Percentiles rank a stretch among this genome's conserved stretches.
These are phyloP conservation scores for Truncatella angustata DNA, from an alignment of 2,329 filamentous ascomycete species.

Conservation along the genomic window DNA sequence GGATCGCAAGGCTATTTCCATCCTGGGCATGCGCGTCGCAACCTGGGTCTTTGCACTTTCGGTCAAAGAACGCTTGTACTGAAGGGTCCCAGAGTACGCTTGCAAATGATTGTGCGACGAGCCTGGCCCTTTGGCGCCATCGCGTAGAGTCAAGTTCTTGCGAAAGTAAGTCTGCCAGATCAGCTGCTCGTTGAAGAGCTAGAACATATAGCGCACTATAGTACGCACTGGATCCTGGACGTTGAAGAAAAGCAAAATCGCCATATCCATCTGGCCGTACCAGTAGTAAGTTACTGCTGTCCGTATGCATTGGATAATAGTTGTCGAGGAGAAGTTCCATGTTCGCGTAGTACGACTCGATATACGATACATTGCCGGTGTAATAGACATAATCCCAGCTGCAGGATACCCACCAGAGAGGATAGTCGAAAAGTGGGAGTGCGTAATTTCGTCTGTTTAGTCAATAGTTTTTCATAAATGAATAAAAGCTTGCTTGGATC, in stretches of 20 bases:
- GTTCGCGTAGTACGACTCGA: slow-evolving; percentile 38
- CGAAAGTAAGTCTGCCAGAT: slow-evolving; percentile 34
- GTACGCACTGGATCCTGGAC: slow-evolving; percentile 47
- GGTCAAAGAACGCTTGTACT: slow-evolving; percentile 46
- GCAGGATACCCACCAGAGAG: slow-evolving; percentile 51
- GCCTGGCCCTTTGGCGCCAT: slow-evolving; percentile 37
- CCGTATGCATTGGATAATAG: slow-evolving; percentile 44
- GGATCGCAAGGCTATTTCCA: slow-evolving; percentile 47
- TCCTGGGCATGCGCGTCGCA: slow-evolving; percentile 46
- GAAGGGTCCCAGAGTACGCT: slow-evolving; percentile 38
- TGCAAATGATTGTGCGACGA: slow-evolving; percentile 34
- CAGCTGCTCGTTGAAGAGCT: slow-evolving; percentile 42
- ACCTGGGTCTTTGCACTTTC: slow-evolving; percentile 25
- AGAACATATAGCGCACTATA: slow-evolving; percentile 51
- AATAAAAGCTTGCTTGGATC: background rate
- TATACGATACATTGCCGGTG: slow-evolving; percentile 42
- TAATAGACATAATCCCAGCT: slow-evolving; percentile 49
- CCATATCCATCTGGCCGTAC: slow-evolving; percentile 43
- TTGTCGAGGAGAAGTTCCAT: slow-evolving; percentile 40
- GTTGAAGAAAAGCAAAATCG: slow-evolving; percentile 50
- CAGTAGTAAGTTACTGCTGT: slow-evolving; percentile 37
- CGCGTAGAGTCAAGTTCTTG: slow-evolving; percentile 31
- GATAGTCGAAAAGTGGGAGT: slow-evolving; percentile 49
- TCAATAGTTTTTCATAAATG: background rate
- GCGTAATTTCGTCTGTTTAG: slow-evolving; percentile 39